Base-by-base conservation (phyloP, 2,329 filamentous ascomycete species). In the Fusarium xylarioides region DNA sequence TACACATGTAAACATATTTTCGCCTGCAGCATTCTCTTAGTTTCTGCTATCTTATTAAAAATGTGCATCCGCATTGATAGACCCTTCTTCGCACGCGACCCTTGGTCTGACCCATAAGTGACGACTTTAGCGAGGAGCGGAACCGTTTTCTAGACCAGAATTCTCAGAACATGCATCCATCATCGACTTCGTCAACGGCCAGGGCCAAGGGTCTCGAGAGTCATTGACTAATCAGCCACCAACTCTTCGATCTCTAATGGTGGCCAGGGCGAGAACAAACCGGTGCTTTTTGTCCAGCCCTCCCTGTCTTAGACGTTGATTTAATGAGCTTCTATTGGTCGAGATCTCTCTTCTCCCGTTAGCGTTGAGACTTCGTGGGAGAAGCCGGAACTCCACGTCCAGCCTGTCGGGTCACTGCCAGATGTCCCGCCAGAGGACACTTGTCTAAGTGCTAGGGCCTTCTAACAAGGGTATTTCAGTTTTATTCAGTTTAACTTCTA, bases 211-310 rank as follows among this genome's bases (percentile, higher is more conserved):
- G 73, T 69, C 70, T 67, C 52, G 40, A 59, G 50, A 59, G 66
- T 61, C 66, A 68, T 66, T 57, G 59, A 72, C 66, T 70, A 71
- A 56, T 50, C 49, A 59, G 26, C 62, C 56, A 70, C 70, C 63
- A 74, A 68, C 66, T 72, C 60, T 73, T 35, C 52, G 59, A 62
- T 43, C 52, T 66, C 32, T 72, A 53, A 65, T 75, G 71, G 66
- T 71, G 77, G 73, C 70, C 60, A 63, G 63, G 70, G 77, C 79
- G 79, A 80, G 78, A 80, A 81, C 71, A 80, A 80, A 80, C 79
- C 79, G 78, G 79, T 77, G 65, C 64, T 52, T 56, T 57, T 66
- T 60, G 42, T 59, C 43, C 64, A 58, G 42, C 60, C 53, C 71
- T 73, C 70, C 73, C 71, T 70, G 66, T 65, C 66, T 70, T 71